Percentiles rank a stretch among this genome's conserved stretches.
Evolutionary conservation across 73 alveolate species (phyloP).

Genomic region (Paramecium primaurelia): DNA sequence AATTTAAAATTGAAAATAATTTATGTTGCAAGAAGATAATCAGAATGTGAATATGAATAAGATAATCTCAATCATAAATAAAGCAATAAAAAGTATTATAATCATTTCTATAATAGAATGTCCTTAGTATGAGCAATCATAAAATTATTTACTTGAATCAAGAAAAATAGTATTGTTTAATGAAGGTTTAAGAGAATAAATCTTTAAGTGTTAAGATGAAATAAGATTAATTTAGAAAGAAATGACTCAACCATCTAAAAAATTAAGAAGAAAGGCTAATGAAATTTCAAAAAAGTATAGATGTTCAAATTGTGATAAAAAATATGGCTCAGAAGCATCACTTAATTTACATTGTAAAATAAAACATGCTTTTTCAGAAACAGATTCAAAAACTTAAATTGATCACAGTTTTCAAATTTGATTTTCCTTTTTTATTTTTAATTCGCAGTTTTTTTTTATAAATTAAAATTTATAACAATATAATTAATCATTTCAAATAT

Average conservation of each 20-base stretch:
- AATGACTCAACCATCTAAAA: neutral
- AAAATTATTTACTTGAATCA: neutral
- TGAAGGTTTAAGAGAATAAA: neutral
- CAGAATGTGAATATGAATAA: neutral
- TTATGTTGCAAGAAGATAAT: neutral
- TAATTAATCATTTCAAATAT: conserved; percentile 67
- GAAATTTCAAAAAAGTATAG: conserved; percentile 38
- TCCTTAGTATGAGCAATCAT: neutral
- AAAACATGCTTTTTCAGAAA: conserved; percentile 32
- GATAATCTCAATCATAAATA: neutral
- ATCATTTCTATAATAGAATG: neutral
- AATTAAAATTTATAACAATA: neutral
- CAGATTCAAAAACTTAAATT: conserved; percentile 3
- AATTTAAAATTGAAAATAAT: neutral
- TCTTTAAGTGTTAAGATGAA: neutral
- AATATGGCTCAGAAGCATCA: conserved; percentile 53
- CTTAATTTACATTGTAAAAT: conserved; percentile 49
- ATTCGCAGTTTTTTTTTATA: neutral
- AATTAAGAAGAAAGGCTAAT: conserved; percentile 14
- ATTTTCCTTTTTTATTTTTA: neutral
- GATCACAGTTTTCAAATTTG: conserved; percentile 30
- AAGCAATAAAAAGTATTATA: neutral
- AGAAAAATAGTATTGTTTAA: neutral
- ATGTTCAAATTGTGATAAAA: conserved; percentile 20
- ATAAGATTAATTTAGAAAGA: neutral